Base-by-base conservation (phyloP, 768 basidiomycete species). In the Mycena amicta region DNA sequence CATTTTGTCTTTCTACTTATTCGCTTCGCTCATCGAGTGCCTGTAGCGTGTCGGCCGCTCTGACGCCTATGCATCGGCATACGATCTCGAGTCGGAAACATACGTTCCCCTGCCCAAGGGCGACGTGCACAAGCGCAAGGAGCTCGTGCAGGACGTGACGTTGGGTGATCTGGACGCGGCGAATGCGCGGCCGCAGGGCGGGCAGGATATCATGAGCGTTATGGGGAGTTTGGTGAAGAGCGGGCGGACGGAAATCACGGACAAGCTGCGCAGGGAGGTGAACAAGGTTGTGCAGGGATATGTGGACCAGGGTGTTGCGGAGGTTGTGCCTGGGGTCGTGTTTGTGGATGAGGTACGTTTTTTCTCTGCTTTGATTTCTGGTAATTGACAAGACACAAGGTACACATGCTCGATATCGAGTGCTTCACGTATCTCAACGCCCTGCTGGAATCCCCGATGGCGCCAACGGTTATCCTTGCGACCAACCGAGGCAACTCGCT, bases 401-500 rank as follows among this genome's bases (percentile, higher is more conserved):
- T 98, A 23, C 97, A 99, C 76, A 98, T 98, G 96, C 87, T 99
- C 59, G 97, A 99, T 72, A 95, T 98, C 67, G 97, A 99, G 72
- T 98, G 95, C 73, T 99, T 98, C 79, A 98, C 97, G 4, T 99
- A 96, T 75, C 84, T 99, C 33, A 98, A 98, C 73, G 89, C 94
- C 12, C 83, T 98, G 8, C 83, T 99, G 46, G 97, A 98, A 74
- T 95, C 94, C 0, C 87, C 92, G 2, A 93, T 99, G 88, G 95
- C 97, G 3, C 97, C 97, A 0, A 97, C 97, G 3, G 96, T 99
- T 26, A 91, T 99, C 65, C 81, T 98, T 60, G 97, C 97, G 2
- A 97, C 96, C 25, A 99, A 99, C 71, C 85, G 97, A 22, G 97
- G 96, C 3, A 89, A 94, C 63, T 83, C 92, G 2, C 84, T 94